Conservation (phyloP, 257 asterid species). For the Ballota nigra region DNA sequence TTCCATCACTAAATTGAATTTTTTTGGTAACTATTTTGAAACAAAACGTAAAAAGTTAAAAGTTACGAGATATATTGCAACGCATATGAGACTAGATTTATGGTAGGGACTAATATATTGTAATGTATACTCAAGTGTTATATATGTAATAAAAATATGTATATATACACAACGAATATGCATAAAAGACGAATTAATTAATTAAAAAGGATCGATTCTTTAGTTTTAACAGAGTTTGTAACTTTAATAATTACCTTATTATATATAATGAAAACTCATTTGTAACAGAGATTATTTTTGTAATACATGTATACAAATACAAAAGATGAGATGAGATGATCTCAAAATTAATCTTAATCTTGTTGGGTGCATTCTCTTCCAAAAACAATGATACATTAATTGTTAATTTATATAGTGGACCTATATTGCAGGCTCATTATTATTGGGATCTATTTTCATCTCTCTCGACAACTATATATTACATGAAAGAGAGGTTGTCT, state of each 20-base stretch:
- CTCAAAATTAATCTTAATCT: too few species aligned
- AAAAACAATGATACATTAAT: neutral
- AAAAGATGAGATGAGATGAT: neutral
- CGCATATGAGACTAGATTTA: too few species aligned
- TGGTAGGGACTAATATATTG: neutral
- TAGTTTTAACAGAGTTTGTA: neutral
- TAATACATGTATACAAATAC: too few species aligned
- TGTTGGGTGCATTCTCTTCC: neutral
- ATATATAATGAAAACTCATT: neutral
- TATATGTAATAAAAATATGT: too few species aligned
- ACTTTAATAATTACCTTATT: neutral
- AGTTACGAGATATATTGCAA: too few species aligned
- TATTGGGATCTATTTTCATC: neutral
- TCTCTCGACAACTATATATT: constrained; percentile 17
- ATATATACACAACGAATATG: too few species aligned
- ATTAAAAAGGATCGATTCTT: too few species aligned
- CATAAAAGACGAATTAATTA: neutral
- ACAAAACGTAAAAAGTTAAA: too few species aligned
- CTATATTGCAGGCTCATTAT: neutral
- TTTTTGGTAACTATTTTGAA: too few species aligned
- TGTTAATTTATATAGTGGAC: neutral
- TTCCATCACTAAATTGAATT: too few species aligned
- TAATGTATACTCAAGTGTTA: neutral
- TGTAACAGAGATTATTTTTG: neutral
- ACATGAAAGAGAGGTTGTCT: constrained; percentile 20